A percentile compares a stretch with the other conserved stretches of the same genome.
These are phyloP conservation scores for Fraxinus baroniana DNA, from an alignment of 305 asterid genomes.

Conservation along the genomic window DNA sequence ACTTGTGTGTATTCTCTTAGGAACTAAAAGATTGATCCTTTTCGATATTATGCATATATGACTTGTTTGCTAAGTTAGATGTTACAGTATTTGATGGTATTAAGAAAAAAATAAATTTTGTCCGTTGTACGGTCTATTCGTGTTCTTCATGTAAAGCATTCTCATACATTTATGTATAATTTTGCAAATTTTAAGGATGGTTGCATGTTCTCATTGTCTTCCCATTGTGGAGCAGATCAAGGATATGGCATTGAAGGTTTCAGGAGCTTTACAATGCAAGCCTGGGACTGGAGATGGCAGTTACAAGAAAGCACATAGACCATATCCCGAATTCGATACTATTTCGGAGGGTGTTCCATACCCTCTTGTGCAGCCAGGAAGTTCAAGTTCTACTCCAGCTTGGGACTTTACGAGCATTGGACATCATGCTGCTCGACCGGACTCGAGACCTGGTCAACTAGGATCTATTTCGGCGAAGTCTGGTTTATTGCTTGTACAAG, in stretches of 20 bases:
- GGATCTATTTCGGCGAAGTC: conserved; percentile 36
- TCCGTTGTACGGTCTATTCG: not conserved
- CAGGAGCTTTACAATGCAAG: conserved; percentile 64
- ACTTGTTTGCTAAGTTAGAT: not conserved
- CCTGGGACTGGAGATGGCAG: conserved; percentile 42
- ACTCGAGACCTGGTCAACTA: conserved; percentile 49
- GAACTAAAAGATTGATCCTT: not conserved
- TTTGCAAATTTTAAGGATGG: not conserved
- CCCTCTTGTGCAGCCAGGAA: conserved; percentile 55
- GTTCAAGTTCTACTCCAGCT: conserved; percentile 85
- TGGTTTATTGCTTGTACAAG: conserved; percentile 51
- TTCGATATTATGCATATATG: not conserved
- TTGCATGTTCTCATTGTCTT: not conserved
- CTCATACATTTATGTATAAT: not conserved
- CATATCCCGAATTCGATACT: conserved; percentile 71
- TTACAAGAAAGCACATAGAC: conserved; percentile 57
- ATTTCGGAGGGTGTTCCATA: conserved; percentile 67
- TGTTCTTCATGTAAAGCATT: not conserved
- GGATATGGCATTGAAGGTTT: conserved; percentile 85
- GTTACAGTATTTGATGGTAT: not conserved
- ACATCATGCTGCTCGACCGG: conserved; percentile 35
- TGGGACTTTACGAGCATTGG: conserved; percentile 71
- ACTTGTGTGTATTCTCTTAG: not conserved
- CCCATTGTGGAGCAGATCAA: conserved; percentile 54
- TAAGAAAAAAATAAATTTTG: not conserved